A percentile compares a stretch with the other conserved stretches of the same genome.
These are phyloP conservation scores for Coemansia sp. DNA, from an alignment of 192 early-diverging fungal species.

Conservation along the genomic window DNA sequence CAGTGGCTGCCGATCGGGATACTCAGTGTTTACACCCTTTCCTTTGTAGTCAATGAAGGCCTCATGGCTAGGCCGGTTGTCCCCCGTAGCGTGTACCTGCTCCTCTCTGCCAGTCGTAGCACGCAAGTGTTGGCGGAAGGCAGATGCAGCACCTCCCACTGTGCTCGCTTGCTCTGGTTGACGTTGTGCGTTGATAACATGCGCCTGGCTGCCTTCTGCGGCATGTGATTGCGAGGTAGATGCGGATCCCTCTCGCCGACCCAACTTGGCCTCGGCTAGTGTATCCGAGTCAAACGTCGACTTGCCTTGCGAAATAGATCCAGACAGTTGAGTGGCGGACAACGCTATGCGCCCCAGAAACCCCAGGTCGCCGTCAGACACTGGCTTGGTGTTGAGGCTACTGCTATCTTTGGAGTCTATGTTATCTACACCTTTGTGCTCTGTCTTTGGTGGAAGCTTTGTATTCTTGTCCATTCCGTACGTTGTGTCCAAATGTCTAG, in stretches of 20 bases:
- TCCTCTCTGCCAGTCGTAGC: neutral
- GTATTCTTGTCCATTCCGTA: conserved; percentile 1
- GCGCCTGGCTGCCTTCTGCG: conserved; percentile 16
- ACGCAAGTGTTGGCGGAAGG: conserved; percentile 59
- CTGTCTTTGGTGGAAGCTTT: neutral
- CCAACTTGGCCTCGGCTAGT: conserved; percentile 35
- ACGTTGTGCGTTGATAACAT: conserved; percentile 47
- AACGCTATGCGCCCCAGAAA: conserved; percentile 28
- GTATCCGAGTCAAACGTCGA: conserved; percentile 9
- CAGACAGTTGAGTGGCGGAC: conserved; percentile 38
- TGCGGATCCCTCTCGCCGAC: conserved; percentile 10
- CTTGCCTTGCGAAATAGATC: conserved; percentile 19
- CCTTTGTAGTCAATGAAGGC: neutral
- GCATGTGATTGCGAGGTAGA: conserved; percentile 25
- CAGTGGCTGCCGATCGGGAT: neutral
- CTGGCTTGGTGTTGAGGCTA: neutral
- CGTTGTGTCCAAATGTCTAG: neutral
- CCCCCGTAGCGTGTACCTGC: neutral
- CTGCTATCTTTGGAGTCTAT: neutral
- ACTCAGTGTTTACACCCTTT: neutral
- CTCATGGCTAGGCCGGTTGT: neutral
- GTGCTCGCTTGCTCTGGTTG: conserved; percentile 50
- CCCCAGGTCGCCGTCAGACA: neutral
- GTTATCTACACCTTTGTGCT: neutral
- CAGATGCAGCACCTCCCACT: conserved; percentile 49